These are phyloP conservation scores for Orbilia quercus DNA, from an alignment of 2,329 filamentous ascomycete genomes.

Conservation along the genomic window DNA sequence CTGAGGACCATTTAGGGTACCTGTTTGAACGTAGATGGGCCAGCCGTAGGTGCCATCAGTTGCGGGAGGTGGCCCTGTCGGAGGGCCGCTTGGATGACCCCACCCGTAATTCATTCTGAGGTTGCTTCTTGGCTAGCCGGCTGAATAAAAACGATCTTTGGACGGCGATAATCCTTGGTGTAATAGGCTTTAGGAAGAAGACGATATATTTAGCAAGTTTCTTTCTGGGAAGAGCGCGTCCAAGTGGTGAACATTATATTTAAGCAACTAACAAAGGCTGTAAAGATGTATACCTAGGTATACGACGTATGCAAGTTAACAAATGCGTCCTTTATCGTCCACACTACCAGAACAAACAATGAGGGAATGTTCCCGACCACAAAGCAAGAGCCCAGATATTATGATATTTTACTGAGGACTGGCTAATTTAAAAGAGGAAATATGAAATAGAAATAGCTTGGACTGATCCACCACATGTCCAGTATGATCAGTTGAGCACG, in stretches of 20 bases:
- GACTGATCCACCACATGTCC: constrained; percentile 7
- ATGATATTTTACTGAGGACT: background rate
- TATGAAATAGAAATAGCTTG: constrained; percentile 12
- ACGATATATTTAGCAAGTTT: background rate
- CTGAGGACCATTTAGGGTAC: constrained; percentile 36
- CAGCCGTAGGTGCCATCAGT: constrained; percentile 33
- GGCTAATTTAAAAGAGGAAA: constrained; percentile 24
- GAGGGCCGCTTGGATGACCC: constrained; percentile 14
- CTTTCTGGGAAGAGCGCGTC: background rate
- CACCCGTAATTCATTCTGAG: constrained; percentile 23
- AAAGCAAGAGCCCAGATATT: no score
- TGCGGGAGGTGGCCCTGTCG: constrained; percentile 6
- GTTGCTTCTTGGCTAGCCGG: constrained; percentile 1
- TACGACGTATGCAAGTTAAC: no score
- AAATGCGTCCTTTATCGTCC: no score
- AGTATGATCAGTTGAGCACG: background rate
- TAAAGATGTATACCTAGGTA: no score
- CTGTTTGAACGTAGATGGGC: constrained; percentile 49
- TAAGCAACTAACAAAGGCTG: no score
- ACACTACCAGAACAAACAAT: no score
- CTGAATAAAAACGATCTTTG: background rate
- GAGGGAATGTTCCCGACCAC: no score
- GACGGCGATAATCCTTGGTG: constrained; percentile 1
- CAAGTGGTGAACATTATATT: no score
- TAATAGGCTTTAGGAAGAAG: background rate